Base-by-base conservation (phyloP, 306 rosid genomes). In the Vigna nakashimae region DNA sequence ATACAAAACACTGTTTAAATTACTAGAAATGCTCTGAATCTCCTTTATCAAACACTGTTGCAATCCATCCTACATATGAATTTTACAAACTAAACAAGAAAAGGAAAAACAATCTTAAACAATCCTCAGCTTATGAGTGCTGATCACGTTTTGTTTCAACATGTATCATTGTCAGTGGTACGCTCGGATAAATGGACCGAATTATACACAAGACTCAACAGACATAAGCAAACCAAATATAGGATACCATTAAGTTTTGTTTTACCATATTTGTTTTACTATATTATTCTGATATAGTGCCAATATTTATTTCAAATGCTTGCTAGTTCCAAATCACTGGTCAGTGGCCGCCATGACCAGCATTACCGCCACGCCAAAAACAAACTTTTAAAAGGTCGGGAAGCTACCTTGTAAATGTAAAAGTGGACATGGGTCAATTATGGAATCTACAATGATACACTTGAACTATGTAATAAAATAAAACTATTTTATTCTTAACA, bases 1-100 rank as follows among this genome's bases (percentile, higher is more conserved):
- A 60, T 75, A 65, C n/a, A 5, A 34, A 16, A 52, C 11, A 6
- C 4, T 12, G 59, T 16, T 69, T 60, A 75, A 59, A 74, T 60
- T 36, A 32, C 52, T 77, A 76, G 4, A 71, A 63, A n/a, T 20
- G 48, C 26, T 10, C 32, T 42, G 7, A 56, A 51, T 38, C 40
- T 74, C 48, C 43, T 24, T 17, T 38, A 50, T 11, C 50, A 59
- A 22, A 20, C 45, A 56, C 7, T 10, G 9, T 79, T 80, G 55
- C 58, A 30, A 42, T 48, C 38, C 69, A 64, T 63, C 26, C 49
- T 22, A 32, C 32, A 45, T 18, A 55, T 30, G 5, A 53, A 74
- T 32, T 55, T 65, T 24, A 65, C 32, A 22, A 59, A 15, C 34
- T 45, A 58, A 69, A 28, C n/a, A 28, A 48, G n/a, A 68, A 56